These are phyloP conservation scores for Pyrenophora tritici-repentis DNA, from an alignment of 2,329 filamentous ascomycete species.

Conservation along the genomic window DNA sequence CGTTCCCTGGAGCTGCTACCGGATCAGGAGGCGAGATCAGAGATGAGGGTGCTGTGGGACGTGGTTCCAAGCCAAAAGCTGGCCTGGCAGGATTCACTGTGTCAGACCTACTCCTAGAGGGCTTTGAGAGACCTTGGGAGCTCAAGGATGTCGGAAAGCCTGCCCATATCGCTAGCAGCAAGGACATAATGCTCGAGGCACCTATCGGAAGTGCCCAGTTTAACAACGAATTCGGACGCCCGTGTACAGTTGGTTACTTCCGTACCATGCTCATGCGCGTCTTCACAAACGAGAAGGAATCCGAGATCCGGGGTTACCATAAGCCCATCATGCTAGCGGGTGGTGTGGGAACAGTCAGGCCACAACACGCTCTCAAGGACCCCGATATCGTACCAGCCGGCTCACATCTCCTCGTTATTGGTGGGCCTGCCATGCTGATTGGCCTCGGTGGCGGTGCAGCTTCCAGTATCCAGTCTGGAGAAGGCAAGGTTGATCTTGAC, in stretches of 20 bases:
- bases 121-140: conserved; percentile 84
- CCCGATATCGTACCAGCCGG: conserved; percentile 78
- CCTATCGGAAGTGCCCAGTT: conserved; percentile 94
- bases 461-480: conserved; percentile 85
- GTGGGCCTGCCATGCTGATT: conserved; percentile 96
- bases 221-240: conserved; percentile 97
- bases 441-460: conserved; percentile 94
- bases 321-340: conserved; percentile 99
- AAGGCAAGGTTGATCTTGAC: conserved; percentile 88
- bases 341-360: conserved; percentile 88
- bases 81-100: conserved; percentile 93
- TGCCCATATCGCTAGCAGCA: conserved; percentile 85
- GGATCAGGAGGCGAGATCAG: conserved; percentile 94
- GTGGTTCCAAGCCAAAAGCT: conserved; percentile 90
- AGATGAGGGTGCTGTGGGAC: conserved; percentile 91
- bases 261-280: conserved; percentile 80
- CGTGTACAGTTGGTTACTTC: conserved; percentile 88
- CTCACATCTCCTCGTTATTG: conserved; percentile 90
- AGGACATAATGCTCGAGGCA: conserved; percentile 97
- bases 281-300: conserved; percentile 62
- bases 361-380: conserved; percentile 87
- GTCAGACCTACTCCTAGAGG: conserved; percentile 89
- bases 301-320: conserved; percentile 87
- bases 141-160: conserved; percentile 81
- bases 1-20: conserved; percentile 90